Evolutionary conservation across 2,329 filamentous ascomycete species (phyloP).

Genomic region (Fusarium tupiense): DNA sequence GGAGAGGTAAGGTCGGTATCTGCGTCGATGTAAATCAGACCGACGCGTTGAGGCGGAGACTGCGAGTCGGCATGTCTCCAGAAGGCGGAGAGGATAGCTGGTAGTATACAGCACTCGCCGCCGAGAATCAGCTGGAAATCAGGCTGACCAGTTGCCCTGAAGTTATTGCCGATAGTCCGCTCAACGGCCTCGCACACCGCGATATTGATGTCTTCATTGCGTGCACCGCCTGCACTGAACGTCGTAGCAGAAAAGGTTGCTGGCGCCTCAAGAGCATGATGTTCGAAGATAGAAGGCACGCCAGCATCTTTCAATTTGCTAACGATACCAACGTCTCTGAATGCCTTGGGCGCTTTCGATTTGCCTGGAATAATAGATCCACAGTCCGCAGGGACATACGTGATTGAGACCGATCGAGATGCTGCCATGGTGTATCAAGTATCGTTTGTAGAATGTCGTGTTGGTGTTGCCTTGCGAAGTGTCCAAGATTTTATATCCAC

Average conservation of each 20-base stretch:
- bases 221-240: constrained; percentile 9
- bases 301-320: neutral
- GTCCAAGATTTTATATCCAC: neutral
- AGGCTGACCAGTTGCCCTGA: neutral
- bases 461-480: neutral
- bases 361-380: constrained; percentile 38
- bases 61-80: constrained; percentile 11
- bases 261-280: constrained; percentile 13
- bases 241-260: constrained; percentile 9
- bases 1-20: constrained; percentile 36
- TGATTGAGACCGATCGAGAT: constrained; percentile 7
- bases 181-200: constrained; percentile 22
- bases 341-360: constrained; percentile 36
- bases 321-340: constrained; percentile 18
- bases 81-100: constrained; percentile 22
- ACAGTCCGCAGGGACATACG: constrained; percentile 36
- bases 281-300: neutral
- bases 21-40: constrained; percentile 38
- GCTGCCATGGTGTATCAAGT: constrained; percentile 8
- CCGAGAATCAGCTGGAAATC: constrained; percentile 31
- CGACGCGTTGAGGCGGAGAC: constrained; percentile 7
- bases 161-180: neutral
- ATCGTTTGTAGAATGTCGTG: neutral
- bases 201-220: constrained; percentile 30
- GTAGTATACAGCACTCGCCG: constrained; percentile 35